These are phyloP conservation scores for Epichloe hybrida DNA, from an alignment of 2,329 filamentous ascomycete species.

Conservation along the genomic window DNA sequence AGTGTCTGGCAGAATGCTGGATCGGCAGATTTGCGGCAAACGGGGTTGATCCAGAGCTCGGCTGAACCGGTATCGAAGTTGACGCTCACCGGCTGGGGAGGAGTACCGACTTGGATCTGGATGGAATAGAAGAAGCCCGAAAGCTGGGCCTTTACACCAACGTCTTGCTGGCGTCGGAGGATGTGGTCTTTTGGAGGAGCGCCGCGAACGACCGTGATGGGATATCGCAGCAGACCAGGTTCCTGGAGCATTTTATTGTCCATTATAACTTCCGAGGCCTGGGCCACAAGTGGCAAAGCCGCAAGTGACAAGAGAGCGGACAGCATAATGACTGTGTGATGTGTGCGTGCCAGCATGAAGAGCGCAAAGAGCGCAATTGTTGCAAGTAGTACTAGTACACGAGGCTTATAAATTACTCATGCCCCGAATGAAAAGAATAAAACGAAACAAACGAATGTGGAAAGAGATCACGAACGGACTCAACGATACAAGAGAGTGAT, in stretches of 20 bases:
- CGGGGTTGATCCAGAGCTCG: slow-evolving; percentile 30
- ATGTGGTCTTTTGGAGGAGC: slow-evolving; percentile 13
- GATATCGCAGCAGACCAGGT: slow-evolving; percentile 17
- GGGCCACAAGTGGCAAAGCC: slow-evolving; percentile 15
- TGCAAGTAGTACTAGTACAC: neutral
- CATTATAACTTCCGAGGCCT: slow-evolving; percentile 10
- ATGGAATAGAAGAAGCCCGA: slow-evolving; percentile 25
- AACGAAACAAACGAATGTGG: neutral
- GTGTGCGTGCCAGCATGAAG: slow-evolving; percentile 12
- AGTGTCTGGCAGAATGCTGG: slow-evolving; percentile 15
- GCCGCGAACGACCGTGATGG: slow-evolving; percentile 15
- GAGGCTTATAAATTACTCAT: neutral
- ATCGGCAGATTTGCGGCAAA: slow-evolving; percentile 20
- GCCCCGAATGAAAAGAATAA: slow-evolving; percentile 2
- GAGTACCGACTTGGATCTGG: slow-evolving; percentile 24
- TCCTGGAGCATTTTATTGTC: slow-evolving; percentile 12
- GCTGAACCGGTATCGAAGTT: slow-evolving; percentile 28
- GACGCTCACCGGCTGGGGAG: slow-evolving; percentile 24
- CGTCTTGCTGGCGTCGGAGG: slow-evolving; percentile 17
- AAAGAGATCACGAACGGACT: neutral
- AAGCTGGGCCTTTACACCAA: slow-evolving; percentile 13
- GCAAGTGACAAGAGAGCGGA: slow-evolving; percentile 17
- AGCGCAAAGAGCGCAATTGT: slow-evolving; percentile 10
- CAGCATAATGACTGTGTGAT: slow-evolving; percentile 13
- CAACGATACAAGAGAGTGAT: neutral